phyloP scores from a whole-genome alignment of 768 basidiomycete genomes.

The Goffeauzyma gilvescens region DNA sequence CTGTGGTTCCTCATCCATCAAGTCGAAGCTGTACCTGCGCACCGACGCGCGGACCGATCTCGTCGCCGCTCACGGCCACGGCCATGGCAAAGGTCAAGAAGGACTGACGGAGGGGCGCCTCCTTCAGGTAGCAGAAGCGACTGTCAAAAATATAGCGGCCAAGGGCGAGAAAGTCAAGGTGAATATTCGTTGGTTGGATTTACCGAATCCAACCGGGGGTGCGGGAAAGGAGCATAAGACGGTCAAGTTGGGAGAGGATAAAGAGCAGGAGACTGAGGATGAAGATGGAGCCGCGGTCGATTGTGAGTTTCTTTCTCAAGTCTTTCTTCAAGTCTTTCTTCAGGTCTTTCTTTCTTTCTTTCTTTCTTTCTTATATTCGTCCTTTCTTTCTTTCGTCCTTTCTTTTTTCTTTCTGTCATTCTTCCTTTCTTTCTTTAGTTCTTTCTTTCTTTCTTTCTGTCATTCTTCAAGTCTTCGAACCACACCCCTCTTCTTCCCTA shows the following conservation, averaged over 20 bases:
- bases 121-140: constrained; percentile 15
- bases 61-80: not conserved
- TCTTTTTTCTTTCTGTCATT: not conserved
- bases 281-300: constrained; percentile 25
- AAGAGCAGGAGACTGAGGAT: constrained; percentile 22
- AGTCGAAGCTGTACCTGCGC: constrained; percentile 48
- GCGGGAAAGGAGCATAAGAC: no score
- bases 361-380: not conserved
- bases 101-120: no score
- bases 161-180: constrained; percentile 35
- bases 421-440: not conserved
- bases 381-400: not conserved
- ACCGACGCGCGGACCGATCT: constrained; percentile 4
- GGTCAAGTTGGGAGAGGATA: constrained; percentile 12
- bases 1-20: constrained; percentile 70
- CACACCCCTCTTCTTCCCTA: not conserved
- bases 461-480: not conserved
- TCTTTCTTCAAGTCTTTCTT: not conserved
- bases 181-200: constrained; percentile 21
- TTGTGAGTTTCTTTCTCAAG: constrained; percentile 14
- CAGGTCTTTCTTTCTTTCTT: not conserved
- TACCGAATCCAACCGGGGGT: no score
- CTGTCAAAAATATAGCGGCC: constrained; percentile 23
- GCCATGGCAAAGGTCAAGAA: constrained; percentile 8
- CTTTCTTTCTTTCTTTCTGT: not conserved